phyloP scores from a whole-genome alignment of 2,329 filamentous ascomycete species.

The Penicillium sp. region DNA sequence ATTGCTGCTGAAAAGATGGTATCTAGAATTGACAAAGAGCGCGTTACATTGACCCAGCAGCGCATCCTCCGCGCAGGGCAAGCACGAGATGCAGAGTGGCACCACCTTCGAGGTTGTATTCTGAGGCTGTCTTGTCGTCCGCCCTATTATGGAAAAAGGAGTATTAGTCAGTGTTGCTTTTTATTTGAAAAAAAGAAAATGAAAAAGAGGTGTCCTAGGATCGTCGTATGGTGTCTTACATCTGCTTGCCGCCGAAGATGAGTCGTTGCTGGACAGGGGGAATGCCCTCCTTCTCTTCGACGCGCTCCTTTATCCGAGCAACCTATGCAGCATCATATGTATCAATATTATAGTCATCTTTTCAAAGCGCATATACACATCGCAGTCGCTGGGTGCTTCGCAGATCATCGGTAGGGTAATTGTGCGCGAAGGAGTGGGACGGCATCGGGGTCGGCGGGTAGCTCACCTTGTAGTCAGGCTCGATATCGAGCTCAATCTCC shows the following conservation, averaged over 20 bases:
- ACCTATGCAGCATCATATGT: conserved; percentile 54
- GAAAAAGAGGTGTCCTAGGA: background rate
- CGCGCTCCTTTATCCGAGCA: conserved; percentile 94
- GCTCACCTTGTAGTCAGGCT: conserved; percentile 80
- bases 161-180: background rate
- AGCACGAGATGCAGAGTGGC: conserved; percentile 94
- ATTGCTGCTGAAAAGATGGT: conserved; percentile 14
- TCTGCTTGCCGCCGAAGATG: conserved; percentile 97
- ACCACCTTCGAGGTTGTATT: conserved; percentile 87
- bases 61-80: conserved; percentile 74
- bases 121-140: conserved; percentile 87
- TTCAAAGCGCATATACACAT: background rate
- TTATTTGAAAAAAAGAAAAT: background rate
- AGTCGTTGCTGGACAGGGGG: conserved; percentile 93
- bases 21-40: conserved; percentile 16
- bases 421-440: conserved; percentile 4
- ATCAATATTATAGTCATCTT: background rate
- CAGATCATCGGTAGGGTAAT: too few species aligned
- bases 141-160: conserved; percentile 56
- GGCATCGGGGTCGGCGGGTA: background rate
- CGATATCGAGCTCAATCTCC: conserved; percentile 98
- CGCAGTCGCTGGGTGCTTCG: background rate
- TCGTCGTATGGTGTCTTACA: conserved; percentile 55
- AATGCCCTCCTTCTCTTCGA: conserved; percentile 98
- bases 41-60: conserved; percentile 13